These are phyloP conservation scores for Cryptosporidium baileyi DNA, from an alignment of 169 alveolate genomes.

Conservation along the genomic window DNA sequence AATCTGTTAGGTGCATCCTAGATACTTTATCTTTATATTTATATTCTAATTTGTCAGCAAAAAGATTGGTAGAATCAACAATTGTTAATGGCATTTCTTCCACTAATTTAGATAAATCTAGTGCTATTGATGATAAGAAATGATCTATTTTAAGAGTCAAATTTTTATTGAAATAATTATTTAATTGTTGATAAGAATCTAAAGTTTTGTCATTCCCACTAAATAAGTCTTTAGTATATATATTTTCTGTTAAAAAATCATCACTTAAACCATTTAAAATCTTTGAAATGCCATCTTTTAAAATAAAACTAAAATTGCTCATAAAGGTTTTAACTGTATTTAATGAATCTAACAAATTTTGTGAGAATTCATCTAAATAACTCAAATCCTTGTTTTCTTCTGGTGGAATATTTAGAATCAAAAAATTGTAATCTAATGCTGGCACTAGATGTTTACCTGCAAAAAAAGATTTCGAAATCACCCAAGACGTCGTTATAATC, in stretches of 20 bases:
- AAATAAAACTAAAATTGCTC: neutral
- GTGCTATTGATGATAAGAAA: neutral
- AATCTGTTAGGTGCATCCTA: constrained; percentile 1
- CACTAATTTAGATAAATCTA: constrained; percentile 23
- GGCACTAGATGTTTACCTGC: constrained; percentile 10
- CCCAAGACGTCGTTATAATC: constrained; percentile 28
- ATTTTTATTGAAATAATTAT: constrained; percentile 31
- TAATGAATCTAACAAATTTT: neutral
- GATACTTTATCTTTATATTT: neutral
- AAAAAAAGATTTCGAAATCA: constrained; percentile 11
- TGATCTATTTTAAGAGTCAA: neutral
- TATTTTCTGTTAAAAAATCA: constrained; percentile 13
- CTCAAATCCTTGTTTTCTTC: neutral
- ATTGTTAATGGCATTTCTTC: constrained; percentile 15
- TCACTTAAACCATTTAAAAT: neutral
- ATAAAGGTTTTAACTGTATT: neutral
- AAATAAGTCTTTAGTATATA: neutral
- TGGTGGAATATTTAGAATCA: constrained; percentile 42
- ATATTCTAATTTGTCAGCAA: neutral
- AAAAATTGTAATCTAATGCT: constrained; percentile 38
- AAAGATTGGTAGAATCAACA: constrained; percentile 17
- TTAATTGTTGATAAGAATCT: neutral
- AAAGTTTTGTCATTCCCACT: neutral
- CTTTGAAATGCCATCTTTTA: neutral
- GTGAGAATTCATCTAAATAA: neutral